Evolutionary conservation across 441 rosid genomes (phyloP).

Genomic region (Pelargonium citronellum): DNA sequence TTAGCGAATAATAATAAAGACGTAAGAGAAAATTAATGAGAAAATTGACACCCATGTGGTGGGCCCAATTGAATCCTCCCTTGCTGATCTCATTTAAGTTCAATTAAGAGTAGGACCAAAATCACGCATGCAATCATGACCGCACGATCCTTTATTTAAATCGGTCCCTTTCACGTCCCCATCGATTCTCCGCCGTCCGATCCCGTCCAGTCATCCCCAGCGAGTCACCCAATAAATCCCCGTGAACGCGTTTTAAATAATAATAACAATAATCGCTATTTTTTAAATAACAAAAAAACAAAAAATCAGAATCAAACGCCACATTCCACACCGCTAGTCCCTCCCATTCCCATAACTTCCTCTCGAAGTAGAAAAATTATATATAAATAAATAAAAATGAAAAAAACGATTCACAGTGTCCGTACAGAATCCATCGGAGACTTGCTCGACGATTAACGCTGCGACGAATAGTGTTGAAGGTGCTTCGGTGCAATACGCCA

Average conservation of each 20-base stretch:
- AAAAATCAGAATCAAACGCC: background rate
- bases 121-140: background rate
- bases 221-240: background rate
- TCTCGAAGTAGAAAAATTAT: no score
- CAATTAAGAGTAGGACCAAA: background rate
- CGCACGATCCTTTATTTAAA: background rate
- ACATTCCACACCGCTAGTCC: background rate
- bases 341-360: no score
- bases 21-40: no score
- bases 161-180: background rate
- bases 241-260: background rate
- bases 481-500: background rate
- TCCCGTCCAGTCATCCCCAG: background rate
- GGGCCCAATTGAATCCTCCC: background rate
- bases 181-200: background rate
- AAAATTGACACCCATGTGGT: no score
- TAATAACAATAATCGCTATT: no score
- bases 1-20: no score
- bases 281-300: background rate
- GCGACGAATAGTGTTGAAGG: no score
- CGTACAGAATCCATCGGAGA: background rate
- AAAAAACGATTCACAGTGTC: background rate
- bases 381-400: no score
- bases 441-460: no score
- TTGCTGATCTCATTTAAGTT: background rate